Evolutionary conservation across 805 yeast genomes (phyloP).

Genomic region (Teunomyces funiuensis): DNA sequence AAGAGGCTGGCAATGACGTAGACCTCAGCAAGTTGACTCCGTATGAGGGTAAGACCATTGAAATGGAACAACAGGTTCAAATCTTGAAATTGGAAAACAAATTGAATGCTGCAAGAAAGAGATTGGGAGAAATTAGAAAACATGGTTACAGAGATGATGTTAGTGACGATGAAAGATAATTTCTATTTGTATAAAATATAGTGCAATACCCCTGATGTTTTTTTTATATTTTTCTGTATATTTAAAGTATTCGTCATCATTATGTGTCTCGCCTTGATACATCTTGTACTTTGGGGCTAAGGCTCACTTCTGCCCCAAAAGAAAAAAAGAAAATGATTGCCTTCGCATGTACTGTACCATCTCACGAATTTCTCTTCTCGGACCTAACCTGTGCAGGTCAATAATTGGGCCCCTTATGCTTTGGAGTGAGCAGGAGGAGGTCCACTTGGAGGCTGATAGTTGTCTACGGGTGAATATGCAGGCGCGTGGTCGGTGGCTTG

Average conservation of each 20-base stretch:
- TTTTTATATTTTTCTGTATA: too few species aligned
- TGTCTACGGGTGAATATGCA: conserved; percentile 7
- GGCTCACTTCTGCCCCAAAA: too few species aligned
- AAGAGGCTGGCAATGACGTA: conserved; percentile 38
- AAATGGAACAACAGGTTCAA: conserved; percentile 93
- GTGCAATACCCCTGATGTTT: too few species aligned
- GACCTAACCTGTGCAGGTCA: too few species aligned
- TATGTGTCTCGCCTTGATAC: too few species aligned
- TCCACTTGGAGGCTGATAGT: conserved; percentile 15
- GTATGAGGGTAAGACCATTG: conserved; percentile 80
- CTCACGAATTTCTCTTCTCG: too few species aligned
- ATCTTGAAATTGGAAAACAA: conserved; percentile 80
- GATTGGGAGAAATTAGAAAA: conserved; percentile 81
- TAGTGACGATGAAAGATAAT: conserved; percentile 50
- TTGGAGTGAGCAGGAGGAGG: conserved; percentile 19
- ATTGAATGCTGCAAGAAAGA: conserved; percentile 68
- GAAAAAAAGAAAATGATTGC: too few species aligned
- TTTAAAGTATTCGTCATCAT: too few species aligned
- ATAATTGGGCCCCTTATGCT: too few species aligned
- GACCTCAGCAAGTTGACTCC: conserved; percentile 70
- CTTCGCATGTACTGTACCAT: too few species aligned
- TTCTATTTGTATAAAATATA: too few species aligned
- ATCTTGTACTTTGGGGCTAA: too few species aligned
- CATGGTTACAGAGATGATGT: conserved; percentile 68
- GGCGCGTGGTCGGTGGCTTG: conserved; percentile 4